Evolutionary conservation across 164 flowering plant genomes (phyloP), one percentile per base, ranked within the genome.

Genomic region (Vitis amurensis): DNA sequence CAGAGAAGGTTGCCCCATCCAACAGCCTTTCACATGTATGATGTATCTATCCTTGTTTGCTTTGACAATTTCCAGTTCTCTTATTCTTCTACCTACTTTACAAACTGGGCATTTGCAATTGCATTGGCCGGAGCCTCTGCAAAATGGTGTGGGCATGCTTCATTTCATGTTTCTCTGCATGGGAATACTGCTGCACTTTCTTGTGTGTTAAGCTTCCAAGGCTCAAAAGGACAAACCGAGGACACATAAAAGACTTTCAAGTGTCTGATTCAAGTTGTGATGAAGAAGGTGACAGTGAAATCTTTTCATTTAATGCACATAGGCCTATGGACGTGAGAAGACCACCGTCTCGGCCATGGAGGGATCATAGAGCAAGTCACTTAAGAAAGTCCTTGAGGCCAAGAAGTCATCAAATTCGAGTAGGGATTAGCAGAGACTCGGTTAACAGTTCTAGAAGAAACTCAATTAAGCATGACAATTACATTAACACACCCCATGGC

Each of bases 11-110:
- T 37, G 44, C 0, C 44, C 44, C 44, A 37, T 37, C 44, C 44
- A 37, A 37, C 44, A 37, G 6, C 44, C 44, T 37, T 37, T 37
- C 7, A 6, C 7, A 37, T 37, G 44, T 37, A 37, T 4, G 44
- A 37, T 37, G 44, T 37, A 0, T 37, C 44, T 37, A 37, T 37
- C 44, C 44, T 37, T 52, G 10, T 17, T 66, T 44, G 3, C 9
- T 29, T 23, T 64, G 37, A 23, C 52, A 12, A 55, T 49, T 6
- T 84, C 86, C 85, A 86, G 91, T 85, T 77, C 84, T 88, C 23
- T 61, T 88, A 52, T 86, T 88, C 78, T 60, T 88, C 59, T 88
- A 84, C 65, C 68, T 86, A 55, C 52, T 81, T 64, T 76, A 81
- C 75, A 83, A 86, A 75, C 55, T 79, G 64, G 84, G 89, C 6